phyloP scores from a whole-genome alignment of 148 eudicot species.

The Nepenthes gracilis region DNA sequence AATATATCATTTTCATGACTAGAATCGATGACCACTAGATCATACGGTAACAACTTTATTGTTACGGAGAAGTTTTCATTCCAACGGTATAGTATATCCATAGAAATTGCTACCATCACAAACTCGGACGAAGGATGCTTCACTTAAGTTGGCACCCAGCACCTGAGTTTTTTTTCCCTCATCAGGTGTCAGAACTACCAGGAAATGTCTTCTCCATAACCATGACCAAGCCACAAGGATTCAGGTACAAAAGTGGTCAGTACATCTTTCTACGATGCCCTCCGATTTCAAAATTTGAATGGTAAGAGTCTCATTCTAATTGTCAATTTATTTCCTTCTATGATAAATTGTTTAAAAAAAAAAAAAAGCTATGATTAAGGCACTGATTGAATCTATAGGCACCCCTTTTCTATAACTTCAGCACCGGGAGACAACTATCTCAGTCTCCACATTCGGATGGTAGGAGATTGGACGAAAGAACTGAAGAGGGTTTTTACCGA shows the following conservation, averaged over 20 bases:
- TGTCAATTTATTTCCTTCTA: background rate
- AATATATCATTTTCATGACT: no score
- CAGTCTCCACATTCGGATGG: slow-evolving; percentile 79
- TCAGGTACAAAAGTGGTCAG: slow-evolving; percentile 91
- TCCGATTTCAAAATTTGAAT: slow-evolving; percentile 77
- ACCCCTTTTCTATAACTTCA: slow-evolving; percentile 95
- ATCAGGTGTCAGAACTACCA: slow-evolving; percentile 68
- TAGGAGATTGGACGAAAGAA: slow-evolving; percentile 93
- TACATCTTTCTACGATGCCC: slow-evolving; percentile 87
- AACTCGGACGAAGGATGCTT: no score
- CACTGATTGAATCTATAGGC: slow-evolving; percentile 37
- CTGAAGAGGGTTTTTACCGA: slow-evolving; percentile 61
- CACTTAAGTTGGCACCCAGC: background rate
- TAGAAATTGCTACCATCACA: no score
- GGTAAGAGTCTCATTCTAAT: slow-evolving; percentile 33
- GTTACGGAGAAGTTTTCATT: no score
- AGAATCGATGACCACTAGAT: no score
- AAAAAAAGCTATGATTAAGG: background rate
- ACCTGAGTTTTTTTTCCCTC: background rate
- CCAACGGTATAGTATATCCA: no score
- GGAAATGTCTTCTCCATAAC: slow-evolving; percentile 72
- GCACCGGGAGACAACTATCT: slow-evolving; percentile 87
- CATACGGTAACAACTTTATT: no score
- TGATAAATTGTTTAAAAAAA: no score
- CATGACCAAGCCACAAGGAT: slow-evolving; percentile 78